A percentile compares a stretch with the other conserved stretches of the same genome.
Evolutionary conservation across 139 green algal genomes (phyloP).

Genomic region (Chlorella sp.): DNA sequence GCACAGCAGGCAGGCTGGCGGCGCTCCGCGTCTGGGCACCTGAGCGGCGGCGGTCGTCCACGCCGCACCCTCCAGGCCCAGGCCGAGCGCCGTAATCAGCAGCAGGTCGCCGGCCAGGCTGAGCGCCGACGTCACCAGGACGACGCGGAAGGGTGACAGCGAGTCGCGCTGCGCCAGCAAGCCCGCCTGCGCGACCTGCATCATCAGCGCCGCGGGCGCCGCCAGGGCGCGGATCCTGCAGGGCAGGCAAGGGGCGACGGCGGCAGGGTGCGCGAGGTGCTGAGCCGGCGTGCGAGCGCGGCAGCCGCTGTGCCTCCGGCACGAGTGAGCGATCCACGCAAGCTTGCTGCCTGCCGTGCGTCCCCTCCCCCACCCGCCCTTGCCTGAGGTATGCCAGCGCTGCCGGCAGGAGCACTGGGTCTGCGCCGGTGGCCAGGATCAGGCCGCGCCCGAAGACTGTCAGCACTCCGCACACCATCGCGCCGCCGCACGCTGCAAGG

Average conservation of each 20-base stretch:
- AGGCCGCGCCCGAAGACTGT: conserved; percentile 42
- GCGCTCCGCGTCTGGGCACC: no score
- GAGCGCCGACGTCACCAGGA: conserved; percentile 40
- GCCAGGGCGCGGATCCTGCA: conserved; percentile 73
- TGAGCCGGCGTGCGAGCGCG: no score
- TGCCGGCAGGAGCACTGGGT: conserved; percentile 59
- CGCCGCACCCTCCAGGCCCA: conserved; percentile 67
- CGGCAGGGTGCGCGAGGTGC: no score
- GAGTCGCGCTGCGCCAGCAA: conserved; percentile 55
- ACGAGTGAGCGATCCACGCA: no score
- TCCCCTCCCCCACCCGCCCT: no score
- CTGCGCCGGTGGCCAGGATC: conserved; percentile 50
- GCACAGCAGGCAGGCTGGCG: no score
- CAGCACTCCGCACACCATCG: conserved; percentile 7
- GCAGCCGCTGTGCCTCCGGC: no score
- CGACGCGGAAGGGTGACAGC: conserved; percentile 55
- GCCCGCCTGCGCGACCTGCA: conserved; percentile 35
- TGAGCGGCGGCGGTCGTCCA: conserved; percentile 62
- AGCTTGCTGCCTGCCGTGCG: no score
- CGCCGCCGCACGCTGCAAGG: conserved; percentile 14
- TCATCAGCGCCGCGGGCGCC: conserved; percentile 69
- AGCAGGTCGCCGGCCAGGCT: conserved; percentile 65
- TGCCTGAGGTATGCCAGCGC: no score
- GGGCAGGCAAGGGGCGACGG: conserved; percentile 66
- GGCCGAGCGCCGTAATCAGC: conserved; percentile 52